phyloP scores from a whole-genome alignment of 2,329 filamentous ascomycete genomes.

The Uncinocarpus reesii region DNA sequence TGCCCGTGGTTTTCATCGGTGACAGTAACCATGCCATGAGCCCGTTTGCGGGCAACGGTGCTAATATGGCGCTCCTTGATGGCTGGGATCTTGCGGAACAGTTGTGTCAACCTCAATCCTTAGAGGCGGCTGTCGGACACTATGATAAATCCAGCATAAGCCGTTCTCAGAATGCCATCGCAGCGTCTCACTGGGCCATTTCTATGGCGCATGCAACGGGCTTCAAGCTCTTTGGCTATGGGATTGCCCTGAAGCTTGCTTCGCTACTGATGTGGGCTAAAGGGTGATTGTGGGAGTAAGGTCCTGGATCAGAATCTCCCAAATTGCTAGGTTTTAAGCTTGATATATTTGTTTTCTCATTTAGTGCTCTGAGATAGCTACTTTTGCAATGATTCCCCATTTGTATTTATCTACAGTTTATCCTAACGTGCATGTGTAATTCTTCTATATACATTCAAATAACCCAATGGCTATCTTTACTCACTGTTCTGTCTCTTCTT shows the following conservation, averaged over 20 bases:
- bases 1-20: slow-evolving; percentile 38
- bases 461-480: too few relatives aligned
- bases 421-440: too few relatives aligned
- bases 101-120: slow-evolving; percentile 23
- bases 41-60: slow-evolving; percentile 43
- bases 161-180: slow-evolving; percentile 18
- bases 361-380: too few relatives aligned
- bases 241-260: slow-evolving; percentile 2
- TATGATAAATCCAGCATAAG: slow-evolving; percentile 34
- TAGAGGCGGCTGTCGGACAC: slow-evolving; percentile 23
- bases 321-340: too few relatives aligned
- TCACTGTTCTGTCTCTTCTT: too few relatives aligned
- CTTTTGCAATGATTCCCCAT: too few relatives aligned
- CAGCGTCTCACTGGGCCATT: slow-evolving; percentile 13
- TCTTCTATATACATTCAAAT: too few relatives aligned
- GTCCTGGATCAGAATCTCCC: background rate
- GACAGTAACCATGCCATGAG: slow-evolving; percentile 44
- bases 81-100: slow-evolving; percentile 40
- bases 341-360: too few relatives aligned
- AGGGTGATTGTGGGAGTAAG: background rate
- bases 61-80: slow-evolving; percentile 41
- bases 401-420: too few relatives aligned
- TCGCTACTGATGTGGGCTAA: background rate
- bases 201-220: slow-evolving; percentile 12
- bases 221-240: slow-evolving; percentile 8